Base-by-base conservation (phyloP, 1,139 yeast genomes). In the Yamadazyma membranifaciens region DNA sequence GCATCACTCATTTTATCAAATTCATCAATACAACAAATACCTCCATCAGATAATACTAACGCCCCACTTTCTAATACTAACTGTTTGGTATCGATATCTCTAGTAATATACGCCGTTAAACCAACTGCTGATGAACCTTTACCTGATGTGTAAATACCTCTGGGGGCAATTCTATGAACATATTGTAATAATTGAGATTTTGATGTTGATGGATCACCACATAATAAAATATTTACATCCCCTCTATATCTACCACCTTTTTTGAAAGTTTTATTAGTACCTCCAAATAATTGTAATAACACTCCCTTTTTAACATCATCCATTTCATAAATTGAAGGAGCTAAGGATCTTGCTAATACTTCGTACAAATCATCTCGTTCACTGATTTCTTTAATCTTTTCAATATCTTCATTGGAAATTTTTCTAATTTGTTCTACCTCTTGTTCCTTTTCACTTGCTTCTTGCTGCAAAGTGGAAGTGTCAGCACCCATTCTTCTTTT, bases 91-190 rank as follows among this genome's bases (percentile, higher is more conserved):
- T 92, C 98, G 34, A 87, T 77, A 62, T 92, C 99, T 57, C 97
- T 76, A 7, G 98, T 91, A 42, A 92, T 84, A 60, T 92, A 92
- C 1, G 99, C 98, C 0, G 99, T 92, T 58, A 92, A 74, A 70
- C 99, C 99, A 42, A 92, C 99, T 0, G 99, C 99, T 17, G 98
- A 92, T 0, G 98, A 89, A 41, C 98, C 98, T 57, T 92, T 92
- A 64, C 99, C 99, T 1, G 97, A 89, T 1, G 99, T 92, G 62
- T 91, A 92, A 32, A 94, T 88, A 52, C 98, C 98, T 59, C 98
- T 75, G 31, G 99, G 99, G 0, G 98, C 95, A 50, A 92, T 92
- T 59, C 91, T 88, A 65, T 92, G 98, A 38, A 92, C 98, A 52
- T 92, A 92, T 57, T 89, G 94, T 51, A 92, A 72, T 42, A 92